A percentile compares a stretch with the other conserved stretches of the same genome.
Conservation (phyloP, 345 rosid genomes). For the Acer saccharum region DNA sequence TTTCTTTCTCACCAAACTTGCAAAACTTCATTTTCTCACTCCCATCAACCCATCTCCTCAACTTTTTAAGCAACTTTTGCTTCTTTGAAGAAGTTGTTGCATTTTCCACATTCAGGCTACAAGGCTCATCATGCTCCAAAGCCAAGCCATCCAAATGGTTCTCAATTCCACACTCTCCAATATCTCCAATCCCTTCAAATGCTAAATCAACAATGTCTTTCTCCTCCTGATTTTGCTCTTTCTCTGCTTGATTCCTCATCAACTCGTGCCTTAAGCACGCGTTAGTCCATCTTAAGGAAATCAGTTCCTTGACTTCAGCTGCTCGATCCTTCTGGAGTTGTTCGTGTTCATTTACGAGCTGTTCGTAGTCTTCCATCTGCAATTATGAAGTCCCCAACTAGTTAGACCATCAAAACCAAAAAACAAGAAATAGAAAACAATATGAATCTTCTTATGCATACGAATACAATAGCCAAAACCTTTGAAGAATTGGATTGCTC, state of each 20-base stretch:
- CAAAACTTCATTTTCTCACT: slow-evolving; percentile 38
- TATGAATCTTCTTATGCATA: neutral
- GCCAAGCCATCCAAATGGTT: slow-evolving; percentile 29
- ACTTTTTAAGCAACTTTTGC: slow-evolving; percentile 53
- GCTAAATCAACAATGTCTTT: slow-evolving; percentile 29
- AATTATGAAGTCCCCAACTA: slow-evolving; percentile 23
- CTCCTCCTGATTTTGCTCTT: slow-evolving; percentile 29
- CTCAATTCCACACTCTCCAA: slow-evolving; percentile 24
- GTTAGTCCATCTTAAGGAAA: slow-evolving; percentile 65
- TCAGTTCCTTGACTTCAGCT: slow-evolving; percentile 52
- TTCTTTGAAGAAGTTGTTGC: slow-evolving; percentile 35
- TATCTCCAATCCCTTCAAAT: slow-evolving; percentile 22
- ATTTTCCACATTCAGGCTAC: neutral
- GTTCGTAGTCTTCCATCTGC: slow-evolving; percentile 41
- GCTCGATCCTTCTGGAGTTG: slow-evolving; percentile 43
- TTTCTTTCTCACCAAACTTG: slow-evolving; percentile 40
- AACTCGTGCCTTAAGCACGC: slow-evolving; percentile 75
- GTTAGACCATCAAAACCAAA: neutral
- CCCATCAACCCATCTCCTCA: slow-evolving; percentile 77
- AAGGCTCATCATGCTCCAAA: slow-evolving; percentile 16
- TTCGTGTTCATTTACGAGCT: slow-evolving; percentile 47
- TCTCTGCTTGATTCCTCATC: slow-evolving; percentile 34
- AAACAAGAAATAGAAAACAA: neutral
- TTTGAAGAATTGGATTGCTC: slow-evolving; percentile 34
- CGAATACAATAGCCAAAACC: slow-evolving; percentile 32